Evolutionary conservation across 495 filamentous ascomycete genomes (phyloP), one percentile per base, ranked within the genome.

Genomic region (Daldinia concentrica): DNA sequence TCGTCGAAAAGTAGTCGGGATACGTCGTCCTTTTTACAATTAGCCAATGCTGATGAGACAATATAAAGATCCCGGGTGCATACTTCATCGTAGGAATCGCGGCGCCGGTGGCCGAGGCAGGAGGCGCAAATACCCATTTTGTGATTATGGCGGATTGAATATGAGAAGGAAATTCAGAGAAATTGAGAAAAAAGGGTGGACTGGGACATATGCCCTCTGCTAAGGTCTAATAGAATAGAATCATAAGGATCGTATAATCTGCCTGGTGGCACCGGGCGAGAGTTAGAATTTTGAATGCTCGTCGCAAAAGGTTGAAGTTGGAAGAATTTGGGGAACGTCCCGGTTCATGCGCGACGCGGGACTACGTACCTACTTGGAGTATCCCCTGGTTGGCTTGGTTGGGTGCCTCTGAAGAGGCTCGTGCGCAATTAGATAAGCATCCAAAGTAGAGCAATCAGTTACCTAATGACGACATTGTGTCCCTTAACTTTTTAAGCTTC

Each of bases 1-100:
- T 87, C 86, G 73, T 86, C 84, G 72, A 85, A 86, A 36, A 88
- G 82, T 24, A 84, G 79, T 45, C 83, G 79, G 11, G 84, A 81
- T 57, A 85, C 84, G 64, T 86, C 86, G 37, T 86, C 83, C 84
- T 86, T 50, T 50, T 57, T n/a, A 27, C 29, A 32, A 64, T 36
- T 30, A 58, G 59, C 22, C 19, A 66, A 26, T 17, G 60, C 19
- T 14, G 32, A 24, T 39, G 7, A 32, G 1, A 27, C 6, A 41
- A 26, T 14, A 41, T 17, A n/a, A 27, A 32, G 12, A 24, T 27
- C 14, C 11, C 3, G 45, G 50, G 65, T 34, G 64, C 74, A 39
- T 62, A 84, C 82, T 76, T 83, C 81, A 41, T 84, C 81, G 52
- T 80, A 78, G 27, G 76, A 77, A 68, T 83, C 79, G 64, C 68